Conservation (phyloP, 352 stramenopile species). For the Poterioochromonas sp. region DNA sequence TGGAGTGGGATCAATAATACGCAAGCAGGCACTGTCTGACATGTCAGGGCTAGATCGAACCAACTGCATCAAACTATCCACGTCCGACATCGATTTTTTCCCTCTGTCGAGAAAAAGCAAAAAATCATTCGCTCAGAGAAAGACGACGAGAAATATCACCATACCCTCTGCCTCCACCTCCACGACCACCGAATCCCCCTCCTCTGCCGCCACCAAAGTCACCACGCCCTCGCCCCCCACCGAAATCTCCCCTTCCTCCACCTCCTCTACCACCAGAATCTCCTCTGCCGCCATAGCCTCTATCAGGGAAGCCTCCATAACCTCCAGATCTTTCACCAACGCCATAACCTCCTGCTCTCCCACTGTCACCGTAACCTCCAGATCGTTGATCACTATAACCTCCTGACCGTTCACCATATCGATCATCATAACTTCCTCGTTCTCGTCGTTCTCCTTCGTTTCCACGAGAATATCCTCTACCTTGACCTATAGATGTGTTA, state of each 20-base stretch:
- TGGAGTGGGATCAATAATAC: not conserved
- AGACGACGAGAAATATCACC: too few species aligned
- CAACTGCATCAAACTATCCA: not conserved
- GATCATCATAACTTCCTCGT: not conserved
- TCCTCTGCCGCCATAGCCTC: not conserved
- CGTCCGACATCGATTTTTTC: not conserved
- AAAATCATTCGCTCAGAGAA: too few species aligned
- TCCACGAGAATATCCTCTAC: not conserved
- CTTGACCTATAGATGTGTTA: too few species aligned
- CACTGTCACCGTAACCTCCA: not conserved
- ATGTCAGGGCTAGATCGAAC: not conserved
- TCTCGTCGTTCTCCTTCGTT: not conserved
- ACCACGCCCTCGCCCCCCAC: too few species aligned
- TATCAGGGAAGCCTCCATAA: too few species aligned
- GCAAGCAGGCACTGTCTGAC: not conserved
- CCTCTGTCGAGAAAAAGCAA: not conserved
- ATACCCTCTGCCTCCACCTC: too few species aligned
- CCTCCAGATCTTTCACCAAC: too few species aligned
- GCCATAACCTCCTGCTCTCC: not conserved
- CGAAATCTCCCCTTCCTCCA: too few species aligned
- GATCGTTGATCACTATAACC: not conserved
- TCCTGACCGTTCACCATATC: not conserved
- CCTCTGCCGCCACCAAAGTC: too few species aligned
- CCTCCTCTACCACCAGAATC: not conserved
- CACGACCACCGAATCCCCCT: too few species aligned